Conservation (phyloP, 805 yeast genomes). For the Sugiyamaella boreocaroliniensis region DNA sequence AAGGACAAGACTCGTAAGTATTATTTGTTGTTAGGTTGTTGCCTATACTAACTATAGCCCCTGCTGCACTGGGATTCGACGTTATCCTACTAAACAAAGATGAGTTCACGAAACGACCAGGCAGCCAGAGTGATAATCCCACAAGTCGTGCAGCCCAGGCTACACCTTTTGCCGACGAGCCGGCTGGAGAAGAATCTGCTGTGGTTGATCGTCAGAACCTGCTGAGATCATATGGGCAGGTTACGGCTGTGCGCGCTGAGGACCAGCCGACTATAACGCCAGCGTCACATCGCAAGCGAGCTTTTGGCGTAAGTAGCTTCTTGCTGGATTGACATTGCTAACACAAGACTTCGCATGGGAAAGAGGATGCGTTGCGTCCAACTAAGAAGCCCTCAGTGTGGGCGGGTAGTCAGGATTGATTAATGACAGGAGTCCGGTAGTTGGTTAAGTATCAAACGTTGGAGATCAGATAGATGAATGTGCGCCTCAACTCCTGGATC, state of each 20-base stretch:
- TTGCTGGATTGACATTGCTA: background rate
- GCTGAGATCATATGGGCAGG: background rate
- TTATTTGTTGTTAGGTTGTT: background rate
- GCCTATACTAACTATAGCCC: background rate
- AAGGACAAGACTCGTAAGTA: constrained; percentile 23
- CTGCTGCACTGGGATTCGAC: constrained; percentile 12
- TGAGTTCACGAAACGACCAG: constrained; percentile 3
- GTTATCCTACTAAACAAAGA: constrained; percentile 9
- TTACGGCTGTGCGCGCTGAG: background rate
- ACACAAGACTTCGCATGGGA: background rate
- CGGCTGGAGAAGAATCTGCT: background rate
- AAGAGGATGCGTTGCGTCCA: background rate
- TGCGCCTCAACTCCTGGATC: no score
- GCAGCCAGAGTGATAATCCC: background rate
- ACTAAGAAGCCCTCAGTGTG: constrained; percentile 5
- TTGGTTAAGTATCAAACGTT: no score
- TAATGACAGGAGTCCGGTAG: no score
- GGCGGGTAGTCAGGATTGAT: background rate
- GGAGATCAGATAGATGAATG: no score
- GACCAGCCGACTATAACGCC: background rate
- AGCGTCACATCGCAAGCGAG: background rate
- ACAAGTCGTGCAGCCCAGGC: background rate
- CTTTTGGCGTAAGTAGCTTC: constrained; percentile 1
- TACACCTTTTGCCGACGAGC: background rate
- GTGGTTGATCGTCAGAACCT: background rate